Conservation (phyloP, 1,284 basidiomycete species). For the Wolfiporia cocos region DNA sequence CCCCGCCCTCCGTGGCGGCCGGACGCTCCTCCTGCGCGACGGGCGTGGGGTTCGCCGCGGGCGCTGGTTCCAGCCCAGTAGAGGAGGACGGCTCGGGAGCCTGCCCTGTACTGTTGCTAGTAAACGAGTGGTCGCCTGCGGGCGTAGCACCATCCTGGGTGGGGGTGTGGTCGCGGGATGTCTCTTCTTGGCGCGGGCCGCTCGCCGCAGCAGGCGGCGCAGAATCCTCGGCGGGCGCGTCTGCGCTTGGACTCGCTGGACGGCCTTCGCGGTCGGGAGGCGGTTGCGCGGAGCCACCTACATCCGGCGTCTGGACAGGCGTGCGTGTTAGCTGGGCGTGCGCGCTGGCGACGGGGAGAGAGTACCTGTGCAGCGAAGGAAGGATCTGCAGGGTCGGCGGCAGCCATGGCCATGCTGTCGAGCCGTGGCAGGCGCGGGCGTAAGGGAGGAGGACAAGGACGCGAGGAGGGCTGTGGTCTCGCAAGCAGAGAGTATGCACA, state of each 20-base stretch:
- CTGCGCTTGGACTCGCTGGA: too few species aligned
- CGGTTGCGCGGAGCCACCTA: neutral
- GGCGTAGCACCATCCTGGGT: slow-evolving; percentile 8
- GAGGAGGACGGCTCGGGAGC: slow-evolving; percentile 5
- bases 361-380: slow-evolving; percentile 1
- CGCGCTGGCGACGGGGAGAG: neutral
- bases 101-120: slow-evolving; percentile 4
- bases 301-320: too few species aligned
- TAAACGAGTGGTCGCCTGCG: slow-evolving; percentile 4
- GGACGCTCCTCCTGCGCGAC: slow-evolving; percentile 9
- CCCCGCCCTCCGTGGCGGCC: slow-evolving; percentile 13
- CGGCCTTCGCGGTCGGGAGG: neutral
- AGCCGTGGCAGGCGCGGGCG: slow-evolving; percentile 4
- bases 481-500: too few species aligned
- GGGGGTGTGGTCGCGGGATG: neutral
- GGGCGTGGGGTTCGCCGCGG: slow-evolving; percentile 13
- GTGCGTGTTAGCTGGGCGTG: neutral
- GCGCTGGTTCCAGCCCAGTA: slow-evolving; percentile 7
- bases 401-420: slow-evolving; percentile 7
- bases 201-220: neutral
- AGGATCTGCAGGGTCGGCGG: slow-evolving; percentile 2
- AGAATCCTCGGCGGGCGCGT: neutral
- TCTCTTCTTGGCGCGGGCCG: neutral
- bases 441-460: neutral
- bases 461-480: neutral